These are phyloP conservation scores for Magnolia changhungtana DNA, from an alignment of 164 flowering plant species.

Conservation along the genomic window DNA sequence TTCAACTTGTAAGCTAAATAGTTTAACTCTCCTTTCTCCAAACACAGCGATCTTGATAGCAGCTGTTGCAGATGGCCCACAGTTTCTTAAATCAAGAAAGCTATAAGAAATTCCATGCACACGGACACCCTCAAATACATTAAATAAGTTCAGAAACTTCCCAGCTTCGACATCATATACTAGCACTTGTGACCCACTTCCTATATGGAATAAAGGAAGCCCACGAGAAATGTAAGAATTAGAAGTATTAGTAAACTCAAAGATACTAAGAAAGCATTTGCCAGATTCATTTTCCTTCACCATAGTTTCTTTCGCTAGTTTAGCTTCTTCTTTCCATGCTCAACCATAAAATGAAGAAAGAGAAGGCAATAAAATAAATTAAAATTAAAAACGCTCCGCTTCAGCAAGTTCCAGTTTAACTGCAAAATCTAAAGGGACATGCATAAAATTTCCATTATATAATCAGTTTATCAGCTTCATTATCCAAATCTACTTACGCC, in stretches of 20 bases:
- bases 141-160: conserved; percentile 39
- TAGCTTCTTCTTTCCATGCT: no score
- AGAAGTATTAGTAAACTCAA: neutral
- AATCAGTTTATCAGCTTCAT: no score
- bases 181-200: conserved; percentile 79
- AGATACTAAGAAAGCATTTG: no score
- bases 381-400: no score
- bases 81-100: conserved; percentile 12
- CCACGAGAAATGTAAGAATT: neutral
- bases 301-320: no score
- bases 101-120: conserved; percentile 71
- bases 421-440: no score
- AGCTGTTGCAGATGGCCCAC: conserved; percentile 18
- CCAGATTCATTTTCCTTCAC: no score
- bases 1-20: conserved; percentile 39
- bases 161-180: conserved; percentile 55
- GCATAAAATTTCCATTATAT: no score
- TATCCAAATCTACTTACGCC: no score
- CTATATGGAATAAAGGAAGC: conserved; percentile 28
- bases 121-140: conserved; percentile 75
- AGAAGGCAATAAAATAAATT: no score
- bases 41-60: conserved; percentile 38
- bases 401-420: no score
- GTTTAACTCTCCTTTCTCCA: conserved; percentile 67
- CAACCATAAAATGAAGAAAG: no score